These are phyloP conservation scores for Leccinum boreale DNA, from an alignment of 768 basidiomycete genomes.

Conservation along the genomic window DNA sequence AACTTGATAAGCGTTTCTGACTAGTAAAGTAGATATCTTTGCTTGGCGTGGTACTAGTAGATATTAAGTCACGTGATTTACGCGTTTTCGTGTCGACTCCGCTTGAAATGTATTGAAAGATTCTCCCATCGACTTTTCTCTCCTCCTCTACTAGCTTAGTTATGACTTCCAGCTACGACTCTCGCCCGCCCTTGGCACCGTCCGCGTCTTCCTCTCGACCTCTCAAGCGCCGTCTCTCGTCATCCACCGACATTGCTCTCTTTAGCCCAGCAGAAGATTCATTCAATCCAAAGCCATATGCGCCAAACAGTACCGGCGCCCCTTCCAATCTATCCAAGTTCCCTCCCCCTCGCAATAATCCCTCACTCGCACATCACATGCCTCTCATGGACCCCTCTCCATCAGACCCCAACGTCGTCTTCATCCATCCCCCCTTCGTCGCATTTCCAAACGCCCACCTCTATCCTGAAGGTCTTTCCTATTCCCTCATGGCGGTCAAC, in stretches of 20 bases:
- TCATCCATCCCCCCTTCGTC: slow-evolving; percentile 74
- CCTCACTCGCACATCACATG: slow-evolving; percentile 42
- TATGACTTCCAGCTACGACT: not conserved
- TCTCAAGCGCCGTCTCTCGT: slow-evolving; percentile 47
- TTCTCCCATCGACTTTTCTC: slow-evolving; percentile 12
- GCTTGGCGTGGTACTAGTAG: slow-evolving; percentile 44
- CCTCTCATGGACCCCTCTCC: slow-evolving; percentile 65
- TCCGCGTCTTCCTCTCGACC: slow-evolving; percentile 29
- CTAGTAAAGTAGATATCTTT: slow-evolving; percentile 42
- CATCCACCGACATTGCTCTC: slow-evolving; percentile 51
- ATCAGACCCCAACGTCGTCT: slow-evolving; percentile 61
- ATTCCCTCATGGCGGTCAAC: slow-evolving; percentile 69
- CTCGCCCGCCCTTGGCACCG: slow-evolving; percentile 12
- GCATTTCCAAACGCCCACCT: slow-evolving; percentile 59
- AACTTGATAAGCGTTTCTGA: slow-evolving; percentile 5
- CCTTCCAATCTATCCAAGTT: slow-evolving; percentile 20
- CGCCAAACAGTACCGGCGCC: slow-evolving; percentile 35
- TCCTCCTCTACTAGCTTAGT: slow-evolving; percentile 3
- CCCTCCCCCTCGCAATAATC: slow-evolving; percentile 28
- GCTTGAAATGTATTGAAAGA: slow-evolving; percentile 38
- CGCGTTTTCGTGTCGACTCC: slow-evolving; percentile 45
- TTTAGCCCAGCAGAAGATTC: slow-evolving; percentile 62
- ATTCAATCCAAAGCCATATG: slow-evolving; percentile 64
- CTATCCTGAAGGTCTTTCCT: slow-evolving; percentile 67
- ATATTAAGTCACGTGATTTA: slow-evolving; percentile 36